Evolutionary conservation across 371 early-diverging fungal genomes (phyloP), one percentile per base, ranked within the genome.

Genomic region (Phascolomyces articulosus): DNA sequence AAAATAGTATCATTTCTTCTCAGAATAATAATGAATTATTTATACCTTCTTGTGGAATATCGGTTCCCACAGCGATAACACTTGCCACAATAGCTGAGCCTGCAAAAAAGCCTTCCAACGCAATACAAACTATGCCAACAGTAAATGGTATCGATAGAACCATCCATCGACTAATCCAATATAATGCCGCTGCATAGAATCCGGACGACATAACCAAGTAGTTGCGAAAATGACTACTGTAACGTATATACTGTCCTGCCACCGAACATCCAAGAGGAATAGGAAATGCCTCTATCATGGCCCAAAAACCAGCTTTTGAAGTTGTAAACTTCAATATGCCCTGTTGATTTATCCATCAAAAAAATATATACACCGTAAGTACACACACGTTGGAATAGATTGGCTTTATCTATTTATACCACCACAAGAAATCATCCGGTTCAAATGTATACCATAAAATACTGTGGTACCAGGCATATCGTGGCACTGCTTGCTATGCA

Each of bases 361-460:
- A 55, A 4, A 20, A 16, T n/a, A 16, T 13, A 47, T 13, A 16
- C 47, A n/a, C n/a, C n/a, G n/a, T n/a, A n/a, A n/a, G n/a, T n/a
- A n/a, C n/a, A n/a, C n/a, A n/a, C n/a, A n/a, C n/a, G n/a, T n/a
- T n/a, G n/a, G n/a, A n/a, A n/a, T n/a, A n/a, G n/a, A n/a, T n/a
- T n/a, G n/a, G n/a, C n/a, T n/a, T n/a, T n/a, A n/a, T n/a, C n/a
- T n/a, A n/a, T n/a, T n/a, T n/a, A n/a, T n/a, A n/a, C n/a, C n/a
- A n/a, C n/a, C n/a, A n/a, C n/a, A n/a, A n/a, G n/a, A n/a, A n/a
- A n/a, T n/a, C n/a, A n/a, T n/a, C n/a, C n/a, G n/a, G n/a, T n/a
- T n/a, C n/a, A n/a, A n/a, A n/a, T n/a, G n/a, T n/a, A n/a, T n/a
- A 72, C 79, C 72, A 78, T 76, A 40, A 81, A 78, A 34, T 63